Base-by-base conservation (phyloP, 176 grass and related monocot genomes). In the Rhynchospora pubera region DNA sequence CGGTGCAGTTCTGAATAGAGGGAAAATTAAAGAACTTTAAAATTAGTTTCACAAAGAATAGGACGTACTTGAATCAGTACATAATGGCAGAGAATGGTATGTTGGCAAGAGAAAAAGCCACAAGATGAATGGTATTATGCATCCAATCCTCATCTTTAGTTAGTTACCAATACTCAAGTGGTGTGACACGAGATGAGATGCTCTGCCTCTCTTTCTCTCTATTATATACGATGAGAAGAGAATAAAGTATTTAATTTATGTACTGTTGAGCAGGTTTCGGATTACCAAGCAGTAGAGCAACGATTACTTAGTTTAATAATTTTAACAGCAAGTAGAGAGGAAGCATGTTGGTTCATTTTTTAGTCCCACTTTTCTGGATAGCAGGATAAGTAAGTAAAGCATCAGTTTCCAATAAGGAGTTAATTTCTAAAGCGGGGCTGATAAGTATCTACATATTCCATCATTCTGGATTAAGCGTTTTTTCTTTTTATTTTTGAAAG, bases 51-150 rank as follows among this genome's bases (percentile, higher is more conserved):
- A 21, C 9, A 26, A 73, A 14, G 45, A 51, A 13, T 24, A 13
- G 11, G 5, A 21, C 44, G 9, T 73, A 73, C 69, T 51, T 50
- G 69, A 73, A 73, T 73, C 69, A 2, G 69, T 73, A 43, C 69
- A 73, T 73, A 73, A 73, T 73, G 45, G 69, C 44, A 73, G 45
- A 73, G 69, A 45, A 26, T 73, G 50, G 69, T 46, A 73, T 9
- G 69, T n/a, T 51, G 69, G 69, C 12, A 73, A 50, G 45, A 73
- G 69, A 26, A 73, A 13, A 14, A 47, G 24, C 10, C 69, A 73
- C n/a, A 73, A 43, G 45, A 73, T 19, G 50, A 26, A 24, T 24
- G 45, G 11, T 24, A 73, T 11, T 22, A 73, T 6, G 50, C n/a
- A 73, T 73, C n/a, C 2, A 18, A 73, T 0, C 12, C 9, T 73